These are phyloP conservation scores for Plasmodium blacklocki DNA, from an alignment of 169 alveolate genomes.

Conservation along the genomic window DNA sequence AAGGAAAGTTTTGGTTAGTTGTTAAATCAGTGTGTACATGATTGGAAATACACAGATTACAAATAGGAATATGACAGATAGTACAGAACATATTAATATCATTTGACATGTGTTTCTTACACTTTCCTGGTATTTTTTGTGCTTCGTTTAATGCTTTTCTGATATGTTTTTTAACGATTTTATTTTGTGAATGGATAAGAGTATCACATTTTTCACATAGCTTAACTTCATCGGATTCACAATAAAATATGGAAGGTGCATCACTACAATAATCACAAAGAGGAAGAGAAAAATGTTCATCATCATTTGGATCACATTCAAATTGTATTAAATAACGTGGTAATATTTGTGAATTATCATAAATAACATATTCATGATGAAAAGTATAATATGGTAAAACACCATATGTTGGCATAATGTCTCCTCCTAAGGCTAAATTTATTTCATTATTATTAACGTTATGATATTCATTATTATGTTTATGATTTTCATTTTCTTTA, in stretches of 20 bases:
- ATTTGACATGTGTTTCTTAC: constrained; percentile 78
- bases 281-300: constrained; percentile 91
- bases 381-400: constrained; percentile 92
- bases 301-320: constrained; percentile 90
- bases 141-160: constrained; percentile 91
- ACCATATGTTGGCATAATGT: constrained; percentile 83
- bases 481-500: constrained; percentile 76
- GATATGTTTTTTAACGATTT: constrained; percentile 91
- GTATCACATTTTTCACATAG: constrained; percentile 91
- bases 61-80: constrained; percentile 86
- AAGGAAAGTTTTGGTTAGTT: constrained; percentile 1
- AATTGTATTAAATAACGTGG: constrained; percentile 90
- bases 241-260: constrained; percentile 90
- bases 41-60: constrained; percentile 83
- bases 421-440: constrained; percentile 72
- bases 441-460: constrained; percentile 35
- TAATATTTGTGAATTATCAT: constrained; percentile 91
- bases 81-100: constrained; percentile 82
- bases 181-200: constrained; percentile 89
- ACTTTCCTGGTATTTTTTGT: constrained; percentile 70
- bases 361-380: constrained; percentile 89
- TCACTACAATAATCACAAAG: constrained; percentile 93
- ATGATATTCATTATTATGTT: constrained; percentile 16
- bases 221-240: constrained; percentile 92
- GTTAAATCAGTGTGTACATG: constrained; percentile 82